A percentile compares a stretch with the other conserved stretches of the same genome.
Conservation (phyloP, 1,284 basidiomycete genomes). For the Boletus coffeatus region DNA sequence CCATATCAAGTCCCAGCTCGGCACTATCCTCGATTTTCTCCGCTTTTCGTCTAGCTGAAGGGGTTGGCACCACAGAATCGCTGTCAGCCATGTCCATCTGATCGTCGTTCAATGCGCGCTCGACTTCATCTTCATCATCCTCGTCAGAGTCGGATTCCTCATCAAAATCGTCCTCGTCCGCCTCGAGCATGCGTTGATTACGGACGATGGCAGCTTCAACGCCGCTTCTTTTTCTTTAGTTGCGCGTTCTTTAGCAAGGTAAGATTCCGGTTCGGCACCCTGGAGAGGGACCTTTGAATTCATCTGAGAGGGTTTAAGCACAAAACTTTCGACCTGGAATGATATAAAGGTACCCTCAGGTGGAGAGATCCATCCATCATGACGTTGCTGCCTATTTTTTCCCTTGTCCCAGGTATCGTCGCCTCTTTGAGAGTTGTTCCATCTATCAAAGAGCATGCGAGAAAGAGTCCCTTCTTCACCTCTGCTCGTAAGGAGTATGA, state of each 20-base stretch:
- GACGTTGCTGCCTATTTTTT: conserved; percentile 81
- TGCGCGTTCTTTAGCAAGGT: conserved; percentile 72
- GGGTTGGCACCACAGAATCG: conserved; percentile 18
- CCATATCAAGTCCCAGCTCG: conserved; percentile 65
- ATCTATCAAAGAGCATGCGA: conserved; percentile 76
- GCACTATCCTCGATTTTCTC: conserved; percentile 49
- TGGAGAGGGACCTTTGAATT: conserved; percentile 84
- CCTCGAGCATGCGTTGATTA: conserved; percentile 87
- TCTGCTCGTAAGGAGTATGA: conserved; percentile 76
- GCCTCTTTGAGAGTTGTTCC: conserved; percentile 76
- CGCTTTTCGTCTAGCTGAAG: conserved; percentile 35
- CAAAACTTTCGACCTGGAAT: background rate
- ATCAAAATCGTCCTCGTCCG: conserved; percentile 68
- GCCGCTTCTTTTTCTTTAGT: conserved; percentile 86
- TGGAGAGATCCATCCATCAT: conserved; percentile 68
- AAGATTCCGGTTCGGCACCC: conserved; percentile 81
- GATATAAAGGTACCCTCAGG: conserved; percentile 49
- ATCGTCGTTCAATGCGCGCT: conserved; percentile 50
- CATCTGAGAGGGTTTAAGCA: conserved; percentile 47
- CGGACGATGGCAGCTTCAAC: conserved; percentile 79
- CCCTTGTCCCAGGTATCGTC: conserved; percentile 85
- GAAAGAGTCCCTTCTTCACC: conserved; percentile 80
- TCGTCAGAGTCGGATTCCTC: conserved; percentile 58
- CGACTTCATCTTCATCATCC: conserved; percentile 49
- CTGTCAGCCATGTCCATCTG: conserved; percentile 40